Base-by-base conservation (phyloP, 1,139 yeast species). In the Debaryomycetaceae sp. region DNA sequence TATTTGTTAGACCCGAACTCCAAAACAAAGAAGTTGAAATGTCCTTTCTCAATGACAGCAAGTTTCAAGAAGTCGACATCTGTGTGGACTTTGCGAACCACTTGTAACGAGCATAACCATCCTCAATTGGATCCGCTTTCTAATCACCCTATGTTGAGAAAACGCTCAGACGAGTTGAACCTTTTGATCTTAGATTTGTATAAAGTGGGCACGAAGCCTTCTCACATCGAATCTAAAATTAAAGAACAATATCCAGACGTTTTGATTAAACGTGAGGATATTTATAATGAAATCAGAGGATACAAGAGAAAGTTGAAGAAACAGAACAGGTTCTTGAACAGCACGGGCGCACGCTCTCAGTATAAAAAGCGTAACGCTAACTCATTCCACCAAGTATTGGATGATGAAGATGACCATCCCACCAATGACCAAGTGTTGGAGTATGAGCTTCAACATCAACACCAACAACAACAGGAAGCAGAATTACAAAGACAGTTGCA, bases 11-110 rank as follows among this genome's bases (percentile, higher is more conserved):
- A 73, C 51, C 72, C 75, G 9, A 66, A 63, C 49, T 68, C 78
- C 38, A 77, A 65, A 49, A 76, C 83, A 17, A 78, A 79, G 55
- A 78, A 76, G 55, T 73, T 76, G 51, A 73, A 72, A 54, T 79
- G 84, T 57, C 83, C 83, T 24, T 79, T 77, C 56, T 68, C 81
- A 24, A 78, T 79, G 81, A 78, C 81, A 39, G 83, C 84, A 30
- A 69, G 73, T 50, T 78, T 61, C 57, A 76, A 78, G 42, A 78
- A 78, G 54, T 65, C 72, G 39, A 70, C 71, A 41, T 72, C 74
- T 42, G 70, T 68, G 42, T 79, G 84, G 84, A 73, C 79, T 9
- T 65, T 79, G 45, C 70, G 75, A 48, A 77, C 80, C 17, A 76
- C 81, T 20, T 75, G 81, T 52, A 76, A 77, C 58, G 81, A 76